Percentiles rank a stretch among this genome's conserved stretches.
These are phyloP conservation scores for Stachybotrys elegans DNA, from an alignment of 2,329 filamentous ascomycete species.

Conservation along the genomic window DNA sequence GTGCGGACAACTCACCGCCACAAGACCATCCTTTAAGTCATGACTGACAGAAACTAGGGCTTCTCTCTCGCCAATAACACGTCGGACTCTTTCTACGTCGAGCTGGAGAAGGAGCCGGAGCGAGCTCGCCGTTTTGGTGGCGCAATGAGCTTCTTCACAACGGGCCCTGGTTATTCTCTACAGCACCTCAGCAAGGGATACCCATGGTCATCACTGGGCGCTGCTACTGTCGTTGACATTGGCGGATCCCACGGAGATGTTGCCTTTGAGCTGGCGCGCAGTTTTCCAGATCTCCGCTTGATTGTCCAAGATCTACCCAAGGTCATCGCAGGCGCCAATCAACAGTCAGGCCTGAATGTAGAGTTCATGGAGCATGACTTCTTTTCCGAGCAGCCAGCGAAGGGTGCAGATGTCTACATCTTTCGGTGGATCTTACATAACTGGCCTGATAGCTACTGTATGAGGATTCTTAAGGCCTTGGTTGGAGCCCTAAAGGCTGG, in stretches of 20 bases:
- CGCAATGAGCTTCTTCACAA: no score
- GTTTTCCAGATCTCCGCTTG: neutral
- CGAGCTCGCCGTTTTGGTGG: no score
- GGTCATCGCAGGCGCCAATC: neutral
- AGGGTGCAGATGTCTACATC: conserved; percentile 45
- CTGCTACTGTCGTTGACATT: neutral
- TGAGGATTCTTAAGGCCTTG: conserved; percentile 37
- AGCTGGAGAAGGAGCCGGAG: no score
- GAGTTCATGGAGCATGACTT: conserved; percentile 44
- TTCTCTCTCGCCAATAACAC: no score
- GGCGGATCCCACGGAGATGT: neutral
- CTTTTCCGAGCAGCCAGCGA: conserved; percentile 42
- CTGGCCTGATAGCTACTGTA: conserved; percentile 43
- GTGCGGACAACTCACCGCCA: no score
- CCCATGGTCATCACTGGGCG: no score
- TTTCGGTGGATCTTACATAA: conserved; percentile 53
- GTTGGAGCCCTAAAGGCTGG: conserved; percentile 45
- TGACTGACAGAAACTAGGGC: no score
- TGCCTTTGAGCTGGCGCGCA: neutral
- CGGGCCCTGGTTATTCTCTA: no score
- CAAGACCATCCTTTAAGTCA: no score
- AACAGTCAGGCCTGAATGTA: conserved; percentile 24
- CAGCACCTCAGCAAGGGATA: no score
- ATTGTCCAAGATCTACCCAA: neutral
- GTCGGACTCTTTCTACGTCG: no score